Evolutionary conservation across 2,329 filamentous ascomycete species (phyloP).

Genomic region (Elsinoe arachidis): DNA sequence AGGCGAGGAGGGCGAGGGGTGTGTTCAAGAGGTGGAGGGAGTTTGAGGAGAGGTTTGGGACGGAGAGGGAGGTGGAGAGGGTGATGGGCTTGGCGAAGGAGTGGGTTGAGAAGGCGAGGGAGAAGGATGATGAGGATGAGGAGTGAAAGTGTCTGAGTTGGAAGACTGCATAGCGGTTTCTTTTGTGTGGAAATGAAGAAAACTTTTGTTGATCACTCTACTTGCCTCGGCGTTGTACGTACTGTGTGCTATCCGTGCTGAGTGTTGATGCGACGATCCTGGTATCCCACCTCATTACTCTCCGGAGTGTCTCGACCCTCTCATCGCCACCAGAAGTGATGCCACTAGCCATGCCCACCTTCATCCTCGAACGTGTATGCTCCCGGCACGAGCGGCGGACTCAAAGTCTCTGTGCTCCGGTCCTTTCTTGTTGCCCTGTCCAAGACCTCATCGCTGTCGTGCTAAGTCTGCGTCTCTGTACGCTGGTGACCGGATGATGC

Average conservation of each 20-base stretch:
- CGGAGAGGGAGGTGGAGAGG: slow-evolving; percentile 59
- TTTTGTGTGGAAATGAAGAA: not conserved
- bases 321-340: not conserved
- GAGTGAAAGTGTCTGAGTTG: not conserved
- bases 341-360: slow-evolving; percentile 1
- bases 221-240: not conserved
- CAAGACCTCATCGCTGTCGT: not conserved
- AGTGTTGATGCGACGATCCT: too few species aligned
- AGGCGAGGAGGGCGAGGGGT: slow-evolving; percentile 71
- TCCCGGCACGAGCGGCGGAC: not conserved
- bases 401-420: not conserved
- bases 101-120: slow-evolving; percentile 50
- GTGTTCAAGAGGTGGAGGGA: slow-evolving; percentile 89
- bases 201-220: not conserved
- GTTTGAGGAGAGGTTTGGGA: slow-evolving; percentile 68
- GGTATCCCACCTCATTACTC: too few species aligned
- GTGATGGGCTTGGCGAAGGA: slow-evolving; percentile 63
- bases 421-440: not conserved
- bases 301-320: too few species aligned
- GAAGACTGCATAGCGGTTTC: not conserved
- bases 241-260: not conserved
- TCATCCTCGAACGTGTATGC: not conserved
- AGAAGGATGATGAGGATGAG: slow-evolving; percentile 16
- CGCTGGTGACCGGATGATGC: not conserved
- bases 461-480: slow-evolving; percentile 8